Conservation (phyloP, 768 basidiomycete genomes). For the Amanita fuliginea region DNA sequence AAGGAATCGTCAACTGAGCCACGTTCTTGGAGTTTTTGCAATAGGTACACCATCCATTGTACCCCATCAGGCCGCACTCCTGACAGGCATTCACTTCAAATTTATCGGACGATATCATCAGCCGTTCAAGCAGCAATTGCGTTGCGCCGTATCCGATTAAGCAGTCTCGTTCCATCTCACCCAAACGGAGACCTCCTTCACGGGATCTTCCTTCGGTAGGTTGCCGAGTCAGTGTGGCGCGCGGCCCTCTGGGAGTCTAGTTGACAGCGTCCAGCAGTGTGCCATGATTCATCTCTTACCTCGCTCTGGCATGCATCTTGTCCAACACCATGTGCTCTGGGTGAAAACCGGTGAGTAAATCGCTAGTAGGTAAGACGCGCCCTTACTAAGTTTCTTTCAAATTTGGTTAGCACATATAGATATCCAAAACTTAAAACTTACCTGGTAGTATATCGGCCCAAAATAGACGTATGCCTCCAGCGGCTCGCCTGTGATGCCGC, state of each 20-base stretch:
- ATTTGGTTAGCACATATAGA: slow-evolving; percentile 7
- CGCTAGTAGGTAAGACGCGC: not conserved
- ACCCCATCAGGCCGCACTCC: slow-evolving; percentile 90
- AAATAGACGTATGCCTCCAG: slow-evolving; percentile 98
- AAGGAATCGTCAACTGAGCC: slow-evolving; percentile 92
- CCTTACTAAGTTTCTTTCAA: slow-evolving; percentile 84
- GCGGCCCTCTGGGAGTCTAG: slow-evolving; percentile 59
- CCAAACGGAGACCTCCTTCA: slow-evolving; percentile 92
- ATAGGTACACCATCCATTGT: slow-evolving; percentile 93
- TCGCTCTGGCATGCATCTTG: slow-evolving; percentile 99
- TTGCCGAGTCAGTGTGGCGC: slow-evolving; percentile 92
- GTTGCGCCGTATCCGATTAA: slow-evolving; percentile 98
- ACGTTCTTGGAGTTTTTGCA: slow-evolving; percentile 97
- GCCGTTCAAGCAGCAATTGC: slow-evolving; percentile 87
- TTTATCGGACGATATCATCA: slow-evolving; percentile 99
- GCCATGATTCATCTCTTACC: slow-evolving; percentile 32
- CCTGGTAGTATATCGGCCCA: slow-evolving; percentile 97
- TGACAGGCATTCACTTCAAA: slow-evolving; percentile 96
- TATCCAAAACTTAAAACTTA: slow-evolving; percentile 19
- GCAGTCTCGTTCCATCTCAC: slow-evolving; percentile 99
- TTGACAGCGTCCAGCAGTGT: not conserved
- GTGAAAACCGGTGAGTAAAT: slow-evolving; percentile 2
- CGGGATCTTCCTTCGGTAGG: slow-evolving; percentile 98
- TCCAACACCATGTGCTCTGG: slow-evolving; percentile 99
- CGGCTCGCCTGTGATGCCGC: slow-evolving; percentile 95